phyloP scores from a whole-genome alignment of 2,329 filamentous ascomycete species.

The Chaetomium sp. region DNA sequence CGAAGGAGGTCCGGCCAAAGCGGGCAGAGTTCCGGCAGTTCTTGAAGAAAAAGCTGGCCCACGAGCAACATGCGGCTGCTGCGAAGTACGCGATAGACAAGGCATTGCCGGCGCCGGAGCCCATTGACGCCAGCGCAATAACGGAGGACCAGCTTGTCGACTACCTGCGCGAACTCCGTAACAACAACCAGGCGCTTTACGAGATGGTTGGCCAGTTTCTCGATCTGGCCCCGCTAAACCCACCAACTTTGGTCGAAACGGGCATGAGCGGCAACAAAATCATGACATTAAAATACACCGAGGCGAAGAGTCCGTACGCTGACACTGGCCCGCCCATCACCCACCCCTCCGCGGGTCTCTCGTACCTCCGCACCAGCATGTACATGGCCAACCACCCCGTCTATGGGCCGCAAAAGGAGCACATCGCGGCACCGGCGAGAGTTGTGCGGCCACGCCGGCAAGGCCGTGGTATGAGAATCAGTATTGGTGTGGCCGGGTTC shows the following conservation, averaged over 20 bases:
- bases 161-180: slow-evolving; percentile 47
- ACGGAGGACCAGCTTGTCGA: slow-evolving; percentile 45
- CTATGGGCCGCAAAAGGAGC: slow-evolving; percentile 51
- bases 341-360: slow-evolving; percentile 57
- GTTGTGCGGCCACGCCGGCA: slow-evolving; percentile 40
- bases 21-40: slow-evolving; percentile 50
- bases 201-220: slow-evolving; percentile 53
- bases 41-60: slow-evolving; percentile 43
- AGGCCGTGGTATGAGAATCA: slow-evolving; percentile 28
- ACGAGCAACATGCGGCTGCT: slow-evolving; percentile 37
- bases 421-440: slow-evolving; percentile 44
- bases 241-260: slow-evolving; percentile 14
- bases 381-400: slow-evolving; percentile 54
- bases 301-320: slow-evolving; percentile 40
- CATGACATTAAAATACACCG: slow-evolving; percentile 14
- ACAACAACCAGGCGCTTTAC: slow-evolving; percentile 45
- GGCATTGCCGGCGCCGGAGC: slow-evolving; percentile 27
- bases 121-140: slow-evolving; percentile 35
- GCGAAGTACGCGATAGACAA: slow-evolving; percentile 34
- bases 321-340: slow-evolving; percentile 51
- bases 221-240: slow-evolving; percentile 51
- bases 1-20: slow-evolving; percentile 45
- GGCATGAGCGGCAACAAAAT: slow-evolving; percentile 1
- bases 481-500: slow-evolving; percentile 51
- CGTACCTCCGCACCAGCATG: slow-evolving; percentile 51